These are phyloP conservation scores for Yamadazyma membranifaciens DNA, from an alignment of 1,139 yeast genomes.

Conservation along the genomic window DNA sequence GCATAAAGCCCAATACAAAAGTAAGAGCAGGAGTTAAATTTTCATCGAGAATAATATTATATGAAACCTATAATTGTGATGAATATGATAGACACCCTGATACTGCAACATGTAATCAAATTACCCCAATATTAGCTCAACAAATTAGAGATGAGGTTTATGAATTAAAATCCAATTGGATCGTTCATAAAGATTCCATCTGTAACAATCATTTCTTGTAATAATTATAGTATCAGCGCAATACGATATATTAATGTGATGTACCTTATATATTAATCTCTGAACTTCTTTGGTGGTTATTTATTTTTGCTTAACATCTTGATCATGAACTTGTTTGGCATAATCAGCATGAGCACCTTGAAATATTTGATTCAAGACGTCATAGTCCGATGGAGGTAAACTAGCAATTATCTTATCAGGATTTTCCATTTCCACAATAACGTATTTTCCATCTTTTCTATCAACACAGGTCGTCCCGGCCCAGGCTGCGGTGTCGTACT, in stretches of 20 bases:
- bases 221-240: neutral
- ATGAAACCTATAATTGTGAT: conserved; percentile 79
- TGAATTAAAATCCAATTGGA: conserved; percentile 74
- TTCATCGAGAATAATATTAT: conserved; percentile 79
- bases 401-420: conserved; percentile 45
- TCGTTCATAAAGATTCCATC: conserved; percentile 70
- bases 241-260: conserved; percentile 1
- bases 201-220: conserved; percentile 83
- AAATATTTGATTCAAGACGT: conserved; percentile 43
- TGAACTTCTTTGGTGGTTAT: neutral
- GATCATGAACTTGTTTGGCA: conserved; percentile 17
- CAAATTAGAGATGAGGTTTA: conserved; percentile 86
- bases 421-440: conserved; percentile 47
- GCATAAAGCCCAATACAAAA: neutral
- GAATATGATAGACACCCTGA: conserved; percentile 96
- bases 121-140: conserved; percentile 87
- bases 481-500: conserved; percentile 56
- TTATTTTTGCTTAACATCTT: conserved; percentile 12
- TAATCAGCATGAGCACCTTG: conserved; percentile 42
- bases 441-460: conserved; percentile 27
- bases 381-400: conserved; percentile 34
- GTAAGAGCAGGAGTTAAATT: conserved; percentile 54
- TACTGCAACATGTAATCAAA: conserved; percentile 86
- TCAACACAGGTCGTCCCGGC: conserved; percentile 52
- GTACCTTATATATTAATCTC: neutral